Evolutionary conservation across 2,329 filamentous ascomycete genomes (phyloP), one percentile per base, ranked within the genome.

Genomic region (Raffaelea deltoideospora): DNA sequence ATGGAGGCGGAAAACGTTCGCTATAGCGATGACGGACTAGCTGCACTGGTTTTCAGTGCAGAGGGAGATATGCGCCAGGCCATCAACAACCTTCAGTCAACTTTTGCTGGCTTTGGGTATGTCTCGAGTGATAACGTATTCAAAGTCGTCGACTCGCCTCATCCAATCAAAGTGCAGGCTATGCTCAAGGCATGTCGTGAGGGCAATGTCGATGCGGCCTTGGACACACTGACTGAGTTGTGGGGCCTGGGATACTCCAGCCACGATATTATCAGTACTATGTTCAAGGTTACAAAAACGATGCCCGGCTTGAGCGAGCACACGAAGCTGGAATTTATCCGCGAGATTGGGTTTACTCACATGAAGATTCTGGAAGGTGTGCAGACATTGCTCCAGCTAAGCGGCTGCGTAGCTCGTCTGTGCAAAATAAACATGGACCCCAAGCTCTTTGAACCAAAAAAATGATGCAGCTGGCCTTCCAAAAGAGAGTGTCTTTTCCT

Each of bases 281-380:
- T 98, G 90, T 96, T 98, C 67, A 79, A 80, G 52, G 90, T 98
- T 41, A 96, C 90, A 32, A 98, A 96, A 65, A 92, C 86, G 2
- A 86, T 96, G 41, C 82, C 84, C 2, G 85, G 80, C 2, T 63
- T 98, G 39, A 90, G 85, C 47, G 90, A 98, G 60, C 86, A 96
- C 57, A 77, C 86, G 14, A 95, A 95, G 63, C 66, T 98, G 43
- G 88, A 96, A 54, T 98, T 96, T 49, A 93, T 96, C 61, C 88
- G 86, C 61, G 90, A 95, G 61, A 98, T 98, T 57, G 90, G 90
- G 37, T 96, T 96, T 58, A 93, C 90, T 3, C 90, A 98, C 54
- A 98, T 98, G 90, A 87, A 92, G 56, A 88, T 98, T 38, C 64
- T 98, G n/a, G 90, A 98, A 54, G 90, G 90, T 22, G 84, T 98